These are phyloP conservation scores for Amanita thiersii DNA, from an alignment of 768 basidiomycete genomes.

Conservation along the genomic window DNA sequence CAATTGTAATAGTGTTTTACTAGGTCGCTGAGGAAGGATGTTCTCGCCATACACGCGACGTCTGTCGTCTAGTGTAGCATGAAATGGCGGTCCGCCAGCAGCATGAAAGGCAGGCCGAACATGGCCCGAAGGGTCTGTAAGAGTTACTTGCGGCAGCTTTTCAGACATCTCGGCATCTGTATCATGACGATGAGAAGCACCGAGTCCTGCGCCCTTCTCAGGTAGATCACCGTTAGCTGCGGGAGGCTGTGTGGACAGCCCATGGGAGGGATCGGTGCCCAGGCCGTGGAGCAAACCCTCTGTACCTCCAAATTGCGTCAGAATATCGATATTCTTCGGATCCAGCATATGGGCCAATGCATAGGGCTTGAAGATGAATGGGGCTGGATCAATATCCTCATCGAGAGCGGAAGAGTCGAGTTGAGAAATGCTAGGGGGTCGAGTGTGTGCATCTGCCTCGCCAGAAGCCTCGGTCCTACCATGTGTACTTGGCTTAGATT, in stretches of 20 bases:
- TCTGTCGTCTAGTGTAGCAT: conserved; percentile 51
- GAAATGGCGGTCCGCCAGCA: conserved; percentile 20
- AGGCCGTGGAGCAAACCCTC: conserved; percentile 61
- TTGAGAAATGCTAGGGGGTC: conserved; percentile 23
- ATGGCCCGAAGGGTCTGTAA: conserved; percentile 26
- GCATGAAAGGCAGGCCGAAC: conserved; percentile 16
- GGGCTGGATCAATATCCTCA: conserved; percentile 48
- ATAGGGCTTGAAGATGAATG: conserved; percentile 69
- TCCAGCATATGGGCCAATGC: conserved; percentile 82
- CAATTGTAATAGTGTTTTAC: conserved; percentile 61
- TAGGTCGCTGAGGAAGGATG: conserved; percentile 57
- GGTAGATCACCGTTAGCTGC: conserved; percentile 17
- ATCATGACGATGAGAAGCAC: conserved; percentile 17
- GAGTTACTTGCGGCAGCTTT: conserved; percentile 24
- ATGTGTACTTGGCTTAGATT: conserved; percentile 19
- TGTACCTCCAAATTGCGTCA: conserved; percentile 67
- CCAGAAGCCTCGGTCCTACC: conserved; percentile 15
- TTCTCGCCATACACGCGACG: conserved; percentile 69
- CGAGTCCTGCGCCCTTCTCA: conserved; percentile 3
- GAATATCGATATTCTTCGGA: conserved; percentile 68
- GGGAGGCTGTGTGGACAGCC: conserved; percentile 27
- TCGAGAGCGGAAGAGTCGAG: conserved; percentile 20
- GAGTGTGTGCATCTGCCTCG: conserved; percentile 15
- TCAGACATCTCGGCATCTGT: conserved; percentile 13
- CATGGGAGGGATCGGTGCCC: conserved; percentile 52